Base-by-base conservation (phyloP, 2,329 filamentous ascomycete species). In the Talaromyces funiculosus region DNA sequence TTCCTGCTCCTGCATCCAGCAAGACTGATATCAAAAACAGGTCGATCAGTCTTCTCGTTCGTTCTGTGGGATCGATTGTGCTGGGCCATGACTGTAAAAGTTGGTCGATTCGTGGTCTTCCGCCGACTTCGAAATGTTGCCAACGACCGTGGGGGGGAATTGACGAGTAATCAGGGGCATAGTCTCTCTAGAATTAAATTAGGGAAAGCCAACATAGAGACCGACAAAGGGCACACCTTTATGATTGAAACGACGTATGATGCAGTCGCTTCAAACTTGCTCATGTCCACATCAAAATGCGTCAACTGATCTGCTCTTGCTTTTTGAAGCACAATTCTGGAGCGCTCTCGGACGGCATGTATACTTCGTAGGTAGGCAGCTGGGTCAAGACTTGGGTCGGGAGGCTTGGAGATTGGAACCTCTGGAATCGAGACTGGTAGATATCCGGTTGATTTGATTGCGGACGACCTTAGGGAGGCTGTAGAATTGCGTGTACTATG, bases 231-330 rank as follows among this genome's bases (percentile, higher is more conserved):
- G 24, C 81, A 66, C 78, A 92, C 92, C 88, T 95, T 96, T 80
- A 97, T 96, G 65, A 97, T 93, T 42, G 89, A 87, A n/a, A 93
- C 87, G 9, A 96, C 89, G 72, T 96, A 96, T 47, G 84, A 84
- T 14, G 92, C 90, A 0, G 93, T 93, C 65, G 93, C 89, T 49
- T 82, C 77, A 72, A 96, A 93, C 75, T 93, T 95, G 76, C 76
- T 77, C 82, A 92, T 86, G 74, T 97, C 92, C 53, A 96, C 91
- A 65, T 90, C 88, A 69, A 97, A 97, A 73, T 97, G 92, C 67
- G 84, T 85, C 63, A 96, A 82, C 67, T 89, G 82, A 70, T 96
- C 90, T 65, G 81, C 82, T 69, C 89, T 81, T 9, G 92, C 90
- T 78, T 89, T 92, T 64, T 90, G 84, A 63, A 90, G 82, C 57